Evolutionary conservation across 495 filamentous ascomycete genomes (phyloP), one percentile per base, ranked within the genome.

Genomic region (Entonaema liquescens): DNA sequence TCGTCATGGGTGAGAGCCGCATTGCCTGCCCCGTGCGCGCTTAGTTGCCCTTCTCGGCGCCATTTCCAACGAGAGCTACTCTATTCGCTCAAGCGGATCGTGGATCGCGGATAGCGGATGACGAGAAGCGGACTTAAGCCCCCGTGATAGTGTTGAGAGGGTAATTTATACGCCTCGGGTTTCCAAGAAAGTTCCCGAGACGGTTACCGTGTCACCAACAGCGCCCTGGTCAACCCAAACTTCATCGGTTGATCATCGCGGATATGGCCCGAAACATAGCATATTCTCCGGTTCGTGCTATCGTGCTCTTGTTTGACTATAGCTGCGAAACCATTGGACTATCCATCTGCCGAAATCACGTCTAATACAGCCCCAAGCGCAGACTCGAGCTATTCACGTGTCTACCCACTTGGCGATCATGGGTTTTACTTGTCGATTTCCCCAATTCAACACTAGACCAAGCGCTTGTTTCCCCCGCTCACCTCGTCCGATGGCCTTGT

Each of bases 341-440:
- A 53, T 65, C 36, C 70, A 73, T 73, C 70, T 73, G 70, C 70
- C 70, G 70, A 73, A 65, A 73, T 64, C 65, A 68, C 61, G 23
- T 68, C 65, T 61, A 65, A 62, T 66, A 68, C 61, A 38, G 65
- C 57, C 61, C 70, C 9, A 68, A 62, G 44, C 42, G 49, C 58
- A 40, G 29, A 28, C 19, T 68, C 31, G 50, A 66, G 42, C 70
- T 73, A 73, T 73, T 68, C 70, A 68, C 70, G 64, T 73, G 70
- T 59, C 61, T 54, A 62, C 70, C 3, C 36, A 73, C 70, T 73
- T 73, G 70, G 70, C 70, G 23, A 50, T 40, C 65, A 68, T 65
- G 70, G 70, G 56, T 60, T 61, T 65, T 40, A 23, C 33, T 33
- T 66, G 23, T 58, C 61, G 49, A 62, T 65, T 65, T 62, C 65